A percentile compares a stretch with the other conserved stretches of the same genome.
phyloP scores from a whole-genome alignment of 306 rosid genomes.

The Adenanthera pavonina region DNA sequence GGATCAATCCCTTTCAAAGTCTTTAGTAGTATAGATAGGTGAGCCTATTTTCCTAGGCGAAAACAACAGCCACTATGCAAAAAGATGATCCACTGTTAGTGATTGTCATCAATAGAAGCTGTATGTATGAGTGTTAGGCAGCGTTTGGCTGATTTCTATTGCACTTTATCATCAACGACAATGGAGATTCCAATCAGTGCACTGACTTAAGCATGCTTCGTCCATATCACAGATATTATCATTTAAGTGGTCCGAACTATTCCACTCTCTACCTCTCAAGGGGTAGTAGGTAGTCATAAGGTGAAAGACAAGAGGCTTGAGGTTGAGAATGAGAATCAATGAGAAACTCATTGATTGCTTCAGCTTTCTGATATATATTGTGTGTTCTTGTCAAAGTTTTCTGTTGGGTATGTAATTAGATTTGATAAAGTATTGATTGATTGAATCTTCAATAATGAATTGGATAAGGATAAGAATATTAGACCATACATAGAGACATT shows the following conservation, averaged over 20 bases:
- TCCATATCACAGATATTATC: not conserved
- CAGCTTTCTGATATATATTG: slow-evolving; percentile 4
- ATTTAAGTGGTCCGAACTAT: not conserved
- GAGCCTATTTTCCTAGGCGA: not conserved
- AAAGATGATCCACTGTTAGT: not conserved
- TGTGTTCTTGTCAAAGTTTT: slow-evolving; percentile 1
- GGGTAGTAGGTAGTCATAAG: not conserved
- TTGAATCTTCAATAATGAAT: slow-evolving; percentile 8
- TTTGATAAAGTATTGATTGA: not conserved
- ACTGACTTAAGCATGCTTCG: not conserved
- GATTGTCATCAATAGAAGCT: not conserved
- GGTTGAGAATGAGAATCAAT: not conserved
- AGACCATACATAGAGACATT: not conserved
- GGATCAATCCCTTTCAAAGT: not conserved
- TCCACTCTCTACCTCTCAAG: not conserved
- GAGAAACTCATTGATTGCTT: not conserved
- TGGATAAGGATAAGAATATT: not conserved
- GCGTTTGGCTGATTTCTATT: slow-evolving; percentile 14
- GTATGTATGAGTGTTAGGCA: slow-evolving; percentile 8
- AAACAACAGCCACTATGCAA: slow-evolving; percentile 6
- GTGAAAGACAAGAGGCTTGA: not conserved
- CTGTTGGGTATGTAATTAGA: not conserved
- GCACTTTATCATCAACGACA: slow-evolving; percentile 9
- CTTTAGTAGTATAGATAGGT: not conserved
- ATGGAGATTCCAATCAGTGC: not conserved